Percentiles rank a stretch among this genome's conserved stretches.
Conservation (phyloP, 2,329 filamentous ascomycete genomes). For the Chrysoporthe cubensis region DNA sequence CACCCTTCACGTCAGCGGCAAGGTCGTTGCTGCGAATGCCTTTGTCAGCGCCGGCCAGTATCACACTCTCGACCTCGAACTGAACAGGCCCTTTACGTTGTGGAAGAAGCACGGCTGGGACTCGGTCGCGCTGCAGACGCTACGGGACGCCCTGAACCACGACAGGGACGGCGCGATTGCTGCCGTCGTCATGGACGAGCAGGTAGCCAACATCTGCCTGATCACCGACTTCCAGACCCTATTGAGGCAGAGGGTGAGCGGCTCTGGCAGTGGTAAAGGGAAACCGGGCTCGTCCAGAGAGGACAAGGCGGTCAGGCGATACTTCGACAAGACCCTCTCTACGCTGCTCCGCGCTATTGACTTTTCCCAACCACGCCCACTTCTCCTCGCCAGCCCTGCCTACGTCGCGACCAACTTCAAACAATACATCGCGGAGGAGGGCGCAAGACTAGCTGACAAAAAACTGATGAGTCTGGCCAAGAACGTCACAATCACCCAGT, state of each 20-base stretch:
- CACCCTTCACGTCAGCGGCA: constrained; percentile 60
- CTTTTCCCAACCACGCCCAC: constrained; percentile 68
- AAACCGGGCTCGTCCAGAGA: constrained; percentile 66
- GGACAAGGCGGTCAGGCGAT: constrained; percentile 72
- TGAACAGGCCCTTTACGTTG: constrained; percentile 84
- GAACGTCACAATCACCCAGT: constrained; percentile 76
- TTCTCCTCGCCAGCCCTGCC: constrained; percentile 86
- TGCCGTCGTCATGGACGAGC: constrained; percentile 93
- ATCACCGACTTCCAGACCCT: constrained; percentile 82
- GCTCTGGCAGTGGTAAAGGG: constrained; percentile 68
- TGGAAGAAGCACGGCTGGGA: constrained; percentile 91
- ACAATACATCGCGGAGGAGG: constrained; percentile 69
- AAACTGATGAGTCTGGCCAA: constrained; percentile 64
- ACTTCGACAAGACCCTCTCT: constrained; percentile 77
- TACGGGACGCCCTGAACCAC: constrained; percentile 78
- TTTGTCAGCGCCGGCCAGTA: constrained; percentile 58
- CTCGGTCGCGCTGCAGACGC: constrained; percentile 77
- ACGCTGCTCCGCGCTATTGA: constrained; percentile 80
- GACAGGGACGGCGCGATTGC: constrained; percentile 82
- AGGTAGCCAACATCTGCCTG: constrained; percentile 79
- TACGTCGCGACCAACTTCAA: constrained; percentile 84
- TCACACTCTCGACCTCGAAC: constrained; percentile 76
- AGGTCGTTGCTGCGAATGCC: constrained; percentile 56
- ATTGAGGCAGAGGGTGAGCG: constrained; percentile 71
- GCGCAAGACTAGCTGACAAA: constrained; percentile 65